Percentiles rank a stretch among this genome's conserved stretches.
phyloP scores from a whole-genome alignment of 768 basidiomycete species.

The Russula sp. region DNA sequence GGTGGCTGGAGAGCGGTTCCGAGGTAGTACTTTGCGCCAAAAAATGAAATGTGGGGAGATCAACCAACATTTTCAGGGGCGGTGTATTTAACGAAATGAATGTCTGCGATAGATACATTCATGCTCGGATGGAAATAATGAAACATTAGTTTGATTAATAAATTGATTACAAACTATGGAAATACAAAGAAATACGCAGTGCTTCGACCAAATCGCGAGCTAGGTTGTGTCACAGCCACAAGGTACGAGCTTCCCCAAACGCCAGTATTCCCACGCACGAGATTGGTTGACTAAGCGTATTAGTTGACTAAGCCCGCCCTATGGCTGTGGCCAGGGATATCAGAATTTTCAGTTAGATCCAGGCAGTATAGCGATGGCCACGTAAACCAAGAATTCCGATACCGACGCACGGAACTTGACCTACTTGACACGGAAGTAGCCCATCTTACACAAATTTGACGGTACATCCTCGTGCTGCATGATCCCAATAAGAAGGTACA shows the following conservation, averaged over 20 bases:
- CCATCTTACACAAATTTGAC: constrained; percentile 8
- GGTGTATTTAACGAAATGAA: neutral
- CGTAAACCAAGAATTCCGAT: constrained; percentile 2
- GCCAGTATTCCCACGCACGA: neutral
- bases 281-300: neutral
- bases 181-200: neutral
- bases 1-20: constrained; percentile 58
- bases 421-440: neutral
- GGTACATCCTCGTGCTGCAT: constrained; percentile 5
- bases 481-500: constrained; percentile 10
- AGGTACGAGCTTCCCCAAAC: neutral
- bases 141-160: neutral
- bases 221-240: neutral
- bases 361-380: constrained; percentile 1
- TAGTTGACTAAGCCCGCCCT: neutral
- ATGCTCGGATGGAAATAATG: neutral
- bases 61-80: neutral
- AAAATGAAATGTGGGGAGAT: neutral
- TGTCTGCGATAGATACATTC: neutral
- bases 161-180: neutral
- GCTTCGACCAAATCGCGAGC: neutral
- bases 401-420: neutral
- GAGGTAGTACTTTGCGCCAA: constrained; percentile 27
- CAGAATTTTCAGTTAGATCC: neutral
- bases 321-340: neutral